Base-by-base conservation (phyloP, 768 basidiomycete species). In the Amanita muscaria region DNA sequence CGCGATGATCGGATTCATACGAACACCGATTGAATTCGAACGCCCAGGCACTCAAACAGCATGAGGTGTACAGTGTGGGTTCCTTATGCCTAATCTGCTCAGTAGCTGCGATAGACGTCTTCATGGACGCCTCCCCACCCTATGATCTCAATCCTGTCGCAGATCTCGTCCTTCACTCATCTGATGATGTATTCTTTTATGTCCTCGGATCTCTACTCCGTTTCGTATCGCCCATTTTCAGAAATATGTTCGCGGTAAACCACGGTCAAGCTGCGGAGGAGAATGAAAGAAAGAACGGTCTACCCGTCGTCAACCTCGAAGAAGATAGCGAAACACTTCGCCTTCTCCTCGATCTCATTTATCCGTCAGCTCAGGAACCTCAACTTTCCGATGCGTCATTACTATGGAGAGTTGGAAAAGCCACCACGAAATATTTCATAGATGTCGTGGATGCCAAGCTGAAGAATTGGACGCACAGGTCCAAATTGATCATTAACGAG, bases 251-350 rank as follows among this genome's bases (percentile, higher is more conserved):
- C 19, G 18, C 19, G 5, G 29, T 39, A 4, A 30, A 30, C 22
- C 44, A 40, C 30, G 34, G 42, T 18, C 18, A 36, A 15, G 42
- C 42, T 9, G 33, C 32, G 25, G 11, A 37, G 36, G 15, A 42
- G 41, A 29, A 23, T 12, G 36, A 37, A 24, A 25, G n/a, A 21
- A 45, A 33, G 21, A 32, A 49, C 19, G 44, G 38, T 18, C 32
- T 18, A 19, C 49, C 31, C 8, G 32, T 43, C 38, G 51, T 46
- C 49, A 37, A 36, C 11, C 34, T 59, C 9, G 33, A 21, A 19
- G 54, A 57, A 15, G 46, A 53, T 27, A 46, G 37, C 24, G 35
- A 39, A 14, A 41, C 16, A 15, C 7, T 29, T 29, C 27, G 12
- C 12, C 7, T 6, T 12, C 12, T 14, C 39, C n/a, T n/a, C n/a